phyloP scores from a whole-genome alignment of 148 eudicot genomes.

The Cornus kousa region DNA sequence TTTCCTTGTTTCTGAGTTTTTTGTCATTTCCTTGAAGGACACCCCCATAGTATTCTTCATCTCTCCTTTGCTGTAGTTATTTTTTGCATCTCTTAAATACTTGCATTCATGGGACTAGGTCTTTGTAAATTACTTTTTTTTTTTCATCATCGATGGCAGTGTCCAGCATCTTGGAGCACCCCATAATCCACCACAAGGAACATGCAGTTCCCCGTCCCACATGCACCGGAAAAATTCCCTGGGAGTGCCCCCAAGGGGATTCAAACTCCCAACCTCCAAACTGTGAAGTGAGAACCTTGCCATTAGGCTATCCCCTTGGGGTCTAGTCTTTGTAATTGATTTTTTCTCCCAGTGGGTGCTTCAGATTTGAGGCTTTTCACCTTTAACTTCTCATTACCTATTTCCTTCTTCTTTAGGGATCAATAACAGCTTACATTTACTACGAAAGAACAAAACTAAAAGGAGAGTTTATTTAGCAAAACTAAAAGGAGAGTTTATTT shows the following conservation, averaged over 20 bases:
- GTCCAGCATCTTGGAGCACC: too few species aligned
- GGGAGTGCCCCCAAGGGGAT: too few species aligned
- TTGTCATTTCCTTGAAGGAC: neutral
- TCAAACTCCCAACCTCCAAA: too few species aligned
- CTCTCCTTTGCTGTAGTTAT: too few species aligned
- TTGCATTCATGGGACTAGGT: neutral
- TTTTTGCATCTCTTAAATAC: neutral
- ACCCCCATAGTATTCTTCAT: neutral
- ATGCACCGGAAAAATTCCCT: too few species aligned
- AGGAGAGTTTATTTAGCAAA: too few species aligned
- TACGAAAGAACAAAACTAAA: too few species aligned
- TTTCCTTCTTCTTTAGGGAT: neutral
- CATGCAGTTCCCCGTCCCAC: too few species aligned
- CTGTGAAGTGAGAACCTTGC: too few species aligned
- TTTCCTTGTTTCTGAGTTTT: neutral
- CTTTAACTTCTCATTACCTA: neutral
- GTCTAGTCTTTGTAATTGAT: neutral
- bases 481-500: too few species aligned
- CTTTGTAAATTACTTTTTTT: neutral
- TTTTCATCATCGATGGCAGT: neutral
- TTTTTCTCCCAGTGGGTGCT: neutral
- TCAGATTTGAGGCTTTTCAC: neutral
- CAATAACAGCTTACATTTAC: neutral
- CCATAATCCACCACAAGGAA: too few species aligned
- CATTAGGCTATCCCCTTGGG: too few species aligned